These are phyloP conservation scores for Psilocybe tampanensis DNA, from an alignment of 768 basidiomycete genomes.

Conservation along the genomic window DNA sequence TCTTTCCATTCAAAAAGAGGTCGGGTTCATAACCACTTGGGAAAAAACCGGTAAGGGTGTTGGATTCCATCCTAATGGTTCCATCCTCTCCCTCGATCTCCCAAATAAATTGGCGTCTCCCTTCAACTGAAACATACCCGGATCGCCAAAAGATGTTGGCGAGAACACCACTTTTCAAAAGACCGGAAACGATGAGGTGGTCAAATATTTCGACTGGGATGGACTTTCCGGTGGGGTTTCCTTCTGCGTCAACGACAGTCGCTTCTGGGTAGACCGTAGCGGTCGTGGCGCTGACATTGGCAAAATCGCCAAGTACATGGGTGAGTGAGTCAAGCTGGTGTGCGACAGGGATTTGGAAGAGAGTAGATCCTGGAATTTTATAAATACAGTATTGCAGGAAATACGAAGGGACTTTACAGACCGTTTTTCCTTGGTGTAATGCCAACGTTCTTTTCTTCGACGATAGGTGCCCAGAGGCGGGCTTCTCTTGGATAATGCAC, in stretches of 20 bases:
- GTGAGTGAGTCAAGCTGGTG: conserved; percentile 33
- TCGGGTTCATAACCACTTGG: conserved; percentile 6
- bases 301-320: conserved; percentile 32
- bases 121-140: conserved; percentile 21
- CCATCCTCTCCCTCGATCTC: conserved; percentile 37
- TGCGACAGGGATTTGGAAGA: conserved; percentile 15
- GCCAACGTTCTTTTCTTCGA: not conserved
- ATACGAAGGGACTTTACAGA: not conserved
- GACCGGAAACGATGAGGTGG: conserved; percentile 31
- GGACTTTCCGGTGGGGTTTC: conserved; percentile 27
- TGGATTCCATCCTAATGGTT: conserved; percentile 17
- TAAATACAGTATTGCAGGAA: not conserved
- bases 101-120: conserved; percentile 30
- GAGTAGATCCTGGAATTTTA: not conserved
- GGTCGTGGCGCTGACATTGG: conserved; percentile 26
- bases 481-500: not conserved
- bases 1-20: conserved; percentile 22
- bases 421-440: not conserved
- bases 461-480: not conserved
- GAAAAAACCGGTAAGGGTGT: not conserved
- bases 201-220: conserved; percentile 21
- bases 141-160: conserved; percentile 29
- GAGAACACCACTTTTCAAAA: conserved; percentile 31
- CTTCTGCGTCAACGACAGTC: conserved; percentile 26
- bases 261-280: conserved; percentile 28